Conservation (phyloP, 2,329 filamentous ascomycete genomes). For the Ambrosiella cleistominuta region DNA sequence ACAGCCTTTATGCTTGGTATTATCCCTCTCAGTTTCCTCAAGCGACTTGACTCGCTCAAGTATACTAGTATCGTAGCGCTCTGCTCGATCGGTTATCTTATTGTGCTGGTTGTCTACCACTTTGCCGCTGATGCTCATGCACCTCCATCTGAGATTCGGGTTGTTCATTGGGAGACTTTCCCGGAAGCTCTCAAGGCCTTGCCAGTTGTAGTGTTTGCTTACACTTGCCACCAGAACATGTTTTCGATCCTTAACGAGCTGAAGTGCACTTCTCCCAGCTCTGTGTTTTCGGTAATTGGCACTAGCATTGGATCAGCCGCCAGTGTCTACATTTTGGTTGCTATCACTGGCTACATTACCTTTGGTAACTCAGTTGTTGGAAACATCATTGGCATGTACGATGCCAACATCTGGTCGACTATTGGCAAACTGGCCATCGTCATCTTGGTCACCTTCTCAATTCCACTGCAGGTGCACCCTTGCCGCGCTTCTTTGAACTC, state of each 20-base stretch:
- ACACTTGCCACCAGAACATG: constrained; percentile 99
- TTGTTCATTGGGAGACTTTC: constrained; percentile 63
- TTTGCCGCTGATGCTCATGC: constrained; percentile 64
- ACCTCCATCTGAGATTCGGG: constrained; percentile 55
- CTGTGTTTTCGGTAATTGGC: constrained; percentile 60
- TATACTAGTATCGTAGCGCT: constrained; percentile 89
- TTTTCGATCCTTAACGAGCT: constrained; percentile 97
- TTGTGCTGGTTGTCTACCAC: constrained; percentile 84
- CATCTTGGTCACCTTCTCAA: constrained; percentile 86
- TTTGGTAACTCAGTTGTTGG: constrained; percentile 80
- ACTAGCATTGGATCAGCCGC: constrained; percentile 81
- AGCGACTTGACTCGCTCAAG: constrained; percentile 84
- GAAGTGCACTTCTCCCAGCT: constrained; percentile 55
- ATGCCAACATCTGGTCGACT: constrained; percentile 63
- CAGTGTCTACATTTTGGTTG: constrained; percentile 73
- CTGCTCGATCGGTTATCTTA: constrained; percentile 83
- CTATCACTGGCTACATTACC: constrained; percentile 86
- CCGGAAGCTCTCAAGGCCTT: constrained; percentile 68
- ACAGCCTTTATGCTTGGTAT: constrained; percentile 94
- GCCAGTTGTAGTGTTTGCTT: constrained; percentile 96
- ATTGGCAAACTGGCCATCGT: constrained; percentile 93
- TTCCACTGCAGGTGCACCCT: constrained; percentile 87
- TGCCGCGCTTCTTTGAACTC: constrained; percentile 91
- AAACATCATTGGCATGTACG: constrained; percentile 88
- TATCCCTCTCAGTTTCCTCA: constrained; percentile 83